Base-by-base conservation (phyloP, 108 stramenopile species). In the Nannochloropsis gaditana region DNA sequence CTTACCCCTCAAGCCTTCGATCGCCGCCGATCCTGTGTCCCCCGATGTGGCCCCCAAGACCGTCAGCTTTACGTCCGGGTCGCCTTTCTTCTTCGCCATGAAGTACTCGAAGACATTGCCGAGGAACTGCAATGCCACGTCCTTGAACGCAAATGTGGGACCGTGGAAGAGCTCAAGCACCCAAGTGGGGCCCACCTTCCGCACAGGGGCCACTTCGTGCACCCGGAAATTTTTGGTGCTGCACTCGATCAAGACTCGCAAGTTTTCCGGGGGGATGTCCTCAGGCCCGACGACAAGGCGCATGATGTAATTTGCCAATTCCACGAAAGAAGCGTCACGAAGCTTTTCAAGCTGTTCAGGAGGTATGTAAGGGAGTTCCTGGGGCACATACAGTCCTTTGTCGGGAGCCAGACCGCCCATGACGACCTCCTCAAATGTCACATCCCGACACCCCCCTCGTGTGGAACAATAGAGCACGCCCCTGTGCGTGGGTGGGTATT, bases 91-190 rank as follows among this genome's bases (percentile, higher is more conserved):
- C 21, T 87, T 84, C 81, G 93, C 92, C 83, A 99, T 90, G 83
- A 99, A 97, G 93, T 96, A 97, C 91, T 99, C 98, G 89, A 99
- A 99, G 87, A 99, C 94, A 86, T 96, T 96, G 42, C 98, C 98
- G 50, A 99, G 94, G 92, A 98, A 98, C 92, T 98, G 97, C 43
- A 99, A 92, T 42, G 98, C 98, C 19, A 99, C 98, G 89, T 99
- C 98, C 91, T 99, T 99, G 94, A 99, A 98, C 43, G 98, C 97
- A 84, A 97, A 97, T 42, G 98, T 99, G 19, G 97, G 97, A 82
- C 98, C 98, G 86, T 99, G 98, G 91, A 97, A 99, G 21, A 99
- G 94, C 92, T 99, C 98, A 41, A 93, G 83, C 9, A 92, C 80
- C 85, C 88, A 90, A 2, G 47, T n/a, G 42, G 21, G 41, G 43